Conservation (phyloP, 257 asterid species). For the Paulownia fortunei region DNA sequence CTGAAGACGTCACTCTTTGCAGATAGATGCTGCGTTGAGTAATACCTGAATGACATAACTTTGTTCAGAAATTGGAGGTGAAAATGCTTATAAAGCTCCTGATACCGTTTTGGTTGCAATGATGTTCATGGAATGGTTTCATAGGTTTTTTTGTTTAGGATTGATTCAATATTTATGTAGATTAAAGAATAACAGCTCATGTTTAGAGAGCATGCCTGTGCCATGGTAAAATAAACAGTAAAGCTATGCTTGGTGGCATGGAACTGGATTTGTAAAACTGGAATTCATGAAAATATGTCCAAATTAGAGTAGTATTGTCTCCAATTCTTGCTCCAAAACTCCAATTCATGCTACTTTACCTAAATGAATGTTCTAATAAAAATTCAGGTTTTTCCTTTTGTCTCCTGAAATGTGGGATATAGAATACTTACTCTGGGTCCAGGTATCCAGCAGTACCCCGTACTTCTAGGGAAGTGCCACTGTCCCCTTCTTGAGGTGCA, state of each 20-base stretch:
- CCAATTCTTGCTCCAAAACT: background rate
- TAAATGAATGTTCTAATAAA: slow-evolving; percentile 23
- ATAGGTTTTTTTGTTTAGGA: background rate
- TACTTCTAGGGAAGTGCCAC: slow-evolving; percentile 81
- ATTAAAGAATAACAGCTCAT: background rate
- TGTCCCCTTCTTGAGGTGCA: slow-evolving; percentile 94
- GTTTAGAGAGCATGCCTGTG: background rate
- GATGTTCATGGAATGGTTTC: slow-evolving; percentile 10
- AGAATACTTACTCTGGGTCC: slow-evolving; percentile 81
- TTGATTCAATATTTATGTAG: background rate
- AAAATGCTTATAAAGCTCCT: background rate
- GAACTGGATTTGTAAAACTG: background rate
- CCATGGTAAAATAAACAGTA: background rate
- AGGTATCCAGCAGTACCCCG: slow-evolving; percentile 88
- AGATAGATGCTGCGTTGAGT: slow-evolving; percentile 78
- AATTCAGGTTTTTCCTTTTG: slow-evolving; percentile 16
- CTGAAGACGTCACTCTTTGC: slow-evolving; percentile 92
- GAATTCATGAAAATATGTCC: background rate
- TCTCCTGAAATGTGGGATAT: background rate
- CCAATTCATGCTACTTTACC: background rate
- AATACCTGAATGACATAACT: slow-evolving; percentile 55
- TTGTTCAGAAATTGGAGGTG: slow-evolving; percentile 15
- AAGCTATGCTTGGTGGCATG: background rate
- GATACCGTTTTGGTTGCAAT: background rate
- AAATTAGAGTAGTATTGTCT: background rate